Percentiles rank a stretch among this genome's conserved stretches.
Evolutionary conservation across 2,329 filamentous ascomycete species (phyloP).

Genomic region (Colletotrichum melonis): DNA sequence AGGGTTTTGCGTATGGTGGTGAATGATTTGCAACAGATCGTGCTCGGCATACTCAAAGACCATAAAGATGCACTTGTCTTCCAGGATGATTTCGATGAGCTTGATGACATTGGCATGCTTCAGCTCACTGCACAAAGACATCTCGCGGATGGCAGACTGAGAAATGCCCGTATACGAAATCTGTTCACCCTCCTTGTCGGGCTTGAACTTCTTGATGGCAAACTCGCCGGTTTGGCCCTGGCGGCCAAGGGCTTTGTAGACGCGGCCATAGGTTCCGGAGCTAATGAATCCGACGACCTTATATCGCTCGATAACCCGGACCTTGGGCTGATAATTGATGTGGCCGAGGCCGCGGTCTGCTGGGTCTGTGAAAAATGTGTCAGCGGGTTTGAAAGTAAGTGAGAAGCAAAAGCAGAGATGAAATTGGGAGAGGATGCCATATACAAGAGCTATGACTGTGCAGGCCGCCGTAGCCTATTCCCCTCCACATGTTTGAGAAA

Average conservation of each 20-base stretch:
- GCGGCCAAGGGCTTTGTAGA: conserved; percentile 92
- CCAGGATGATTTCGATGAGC: conserved; percentile 93
- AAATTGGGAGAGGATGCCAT: conserved; percentile 20
- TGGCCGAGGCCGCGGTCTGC: conserved; percentile 60
- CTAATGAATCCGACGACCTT: conserved; percentile 98
- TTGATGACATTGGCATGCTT: conserved; percentile 90
- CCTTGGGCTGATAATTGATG: conserved; percentile 76
- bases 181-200: conserved; percentile 96
- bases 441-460: conserved; percentile 36
- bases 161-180: conserved; percentile 97
- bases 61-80: conserved; percentile 99
- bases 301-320: conserved; percentile 91
- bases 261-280: conserved; percentile 95
- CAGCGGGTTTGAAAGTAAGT: conserved; percentile 43
- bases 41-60: conserved; percentile 99
- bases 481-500: conserved; percentile 34
- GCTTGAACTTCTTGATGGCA: conserved; percentile 99
- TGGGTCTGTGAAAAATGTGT: conserved; percentile 58
- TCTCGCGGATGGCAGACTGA: conserved; percentile 95
- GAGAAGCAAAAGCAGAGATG: conserved; percentile 25
- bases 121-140: conserved; percentile 95
- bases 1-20: conserved; percentile 92
- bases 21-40: conserved; percentile 96
- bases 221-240: conserved; percentile 83
- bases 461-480: conserved; percentile 36